Conservation (phyloP, 2,329 filamentous ascomycete genomes). For the Colletotrichum theobromicola region DNA sequence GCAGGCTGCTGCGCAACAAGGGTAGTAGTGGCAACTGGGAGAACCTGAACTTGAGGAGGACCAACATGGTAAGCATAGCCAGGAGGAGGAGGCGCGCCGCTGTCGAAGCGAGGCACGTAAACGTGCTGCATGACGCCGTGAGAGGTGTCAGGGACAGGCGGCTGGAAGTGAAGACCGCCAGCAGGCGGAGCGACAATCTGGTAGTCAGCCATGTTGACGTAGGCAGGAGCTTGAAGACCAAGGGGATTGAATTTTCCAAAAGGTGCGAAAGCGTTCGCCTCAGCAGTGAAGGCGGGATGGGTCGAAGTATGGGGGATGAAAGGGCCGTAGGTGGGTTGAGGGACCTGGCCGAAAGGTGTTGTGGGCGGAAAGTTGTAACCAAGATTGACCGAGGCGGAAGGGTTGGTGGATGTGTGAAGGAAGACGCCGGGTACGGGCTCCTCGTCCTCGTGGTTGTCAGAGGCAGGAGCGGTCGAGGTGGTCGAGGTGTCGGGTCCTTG, state of each 20-base stretch:
- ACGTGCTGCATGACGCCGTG: slow-evolving; percentile 60
- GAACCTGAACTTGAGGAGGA: slow-evolving; percentile 32
- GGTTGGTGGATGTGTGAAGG: slow-evolving; percentile 7
- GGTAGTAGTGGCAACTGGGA: slow-evolving; percentile 22
- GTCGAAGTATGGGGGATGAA: slow-evolving; percentile 19
- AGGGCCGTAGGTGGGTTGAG: slow-evolving; percentile 17
- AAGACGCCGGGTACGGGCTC: background rate
- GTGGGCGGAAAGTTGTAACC: background rate
- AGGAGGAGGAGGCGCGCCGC: slow-evolving; percentile 26
- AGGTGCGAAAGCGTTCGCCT: slow-evolving; percentile 9
- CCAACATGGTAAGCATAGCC: slow-evolving; percentile 34
- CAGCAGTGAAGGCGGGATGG: background rate
- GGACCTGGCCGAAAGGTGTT: background rate
- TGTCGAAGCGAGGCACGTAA: slow-evolving; percentile 61
- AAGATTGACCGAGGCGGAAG: slow-evolving; percentile 14
- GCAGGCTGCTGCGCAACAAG: background rate
- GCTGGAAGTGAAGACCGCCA: slow-evolving; percentile 58
- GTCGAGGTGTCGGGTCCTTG: background rate
- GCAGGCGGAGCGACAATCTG: slow-evolving; percentile 46
- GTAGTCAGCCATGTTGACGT: slow-evolving; percentile 43
- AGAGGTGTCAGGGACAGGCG: slow-evolving; percentile 62
- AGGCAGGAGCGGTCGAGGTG: background rate
- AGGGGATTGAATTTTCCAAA: slow-evolving; percentile 14
- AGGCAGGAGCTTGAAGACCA: slow-evolving; percentile 20
- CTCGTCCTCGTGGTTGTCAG: background rate